These are phyloP conservation scores for Geum urbanum DNA, from an alignment of 306 rosid species.

Conservation along the genomic window DNA sequence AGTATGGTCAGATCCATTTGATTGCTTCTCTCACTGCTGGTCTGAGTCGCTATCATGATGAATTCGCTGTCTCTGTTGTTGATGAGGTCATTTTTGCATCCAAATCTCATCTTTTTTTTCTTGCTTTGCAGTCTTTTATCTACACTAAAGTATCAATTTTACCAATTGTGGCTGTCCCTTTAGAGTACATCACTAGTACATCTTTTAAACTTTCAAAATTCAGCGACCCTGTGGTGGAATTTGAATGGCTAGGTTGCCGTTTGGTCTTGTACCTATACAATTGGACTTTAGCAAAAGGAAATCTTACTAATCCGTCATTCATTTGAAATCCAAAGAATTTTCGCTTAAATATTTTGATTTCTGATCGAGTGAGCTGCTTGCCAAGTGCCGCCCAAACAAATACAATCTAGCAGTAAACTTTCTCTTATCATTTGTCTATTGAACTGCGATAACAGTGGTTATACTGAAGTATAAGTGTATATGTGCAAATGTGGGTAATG, in stretches of 20 bases:
- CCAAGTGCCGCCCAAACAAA: background rate
- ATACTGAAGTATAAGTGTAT: background rate
- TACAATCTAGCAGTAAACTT: background rate
- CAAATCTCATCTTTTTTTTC: constrained; percentile 15
- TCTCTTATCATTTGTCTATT: background rate
- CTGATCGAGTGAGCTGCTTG: background rate
- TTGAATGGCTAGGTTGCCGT: background rate
- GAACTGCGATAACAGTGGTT: background rate
- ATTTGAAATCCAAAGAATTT: background rate
- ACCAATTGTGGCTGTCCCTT: background rate
- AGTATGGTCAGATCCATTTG: constrained; percentile 96
- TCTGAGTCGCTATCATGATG: constrained; percentile 96
- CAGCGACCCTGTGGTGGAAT: background rate
- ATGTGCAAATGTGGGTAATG: background rate
- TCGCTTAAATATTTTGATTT: background rate
- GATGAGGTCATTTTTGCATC: constrained; percentile 66
- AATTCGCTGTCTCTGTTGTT: constrained; percentile 89
- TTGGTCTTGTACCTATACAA: background rate
- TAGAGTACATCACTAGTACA: background rate
- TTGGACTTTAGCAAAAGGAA: background rate
- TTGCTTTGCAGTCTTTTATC: constrained; percentile 17
- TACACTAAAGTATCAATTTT: constrained; percentile 7
- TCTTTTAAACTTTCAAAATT: background rate
- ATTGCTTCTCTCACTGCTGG: constrained; percentile 97
- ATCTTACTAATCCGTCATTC: background rate